Base-by-base conservation (phyloP, 495 filamentous ascomycete genomes). In the Cladorrhinum samala region DNA sequence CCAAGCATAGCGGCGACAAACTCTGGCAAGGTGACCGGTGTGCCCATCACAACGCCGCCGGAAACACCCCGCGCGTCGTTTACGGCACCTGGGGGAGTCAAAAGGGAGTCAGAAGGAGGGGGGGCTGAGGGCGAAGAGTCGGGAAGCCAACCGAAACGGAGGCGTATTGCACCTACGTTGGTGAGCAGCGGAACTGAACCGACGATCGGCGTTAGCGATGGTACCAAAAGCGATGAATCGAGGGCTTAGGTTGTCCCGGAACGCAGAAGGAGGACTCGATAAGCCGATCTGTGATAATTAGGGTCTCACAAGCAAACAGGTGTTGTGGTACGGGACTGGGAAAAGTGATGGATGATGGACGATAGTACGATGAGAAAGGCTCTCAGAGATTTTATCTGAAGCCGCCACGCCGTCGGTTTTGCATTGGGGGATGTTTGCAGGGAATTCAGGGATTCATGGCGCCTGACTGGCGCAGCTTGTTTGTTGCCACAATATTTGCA, bases 141-240 rank as follows among this genome's bases (percentile, higher is more conserved):
- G 1, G 65, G 54, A 1, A 72, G 71, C 37, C 74, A 77, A 46
- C 55, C 68, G 1, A 95, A 95, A 73, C 87, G 83, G 68, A 76
- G 89, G 57, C 80, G 89, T 47, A 82, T 94, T 53, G 87, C 87
- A 13, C 89, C 88, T 6, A 92, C 88, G 0, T 74, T 82, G 4
- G 74, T 93, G 14, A 64, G 54, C 41, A 50, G 42, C 42, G 55
- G 53, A 16, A 19, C 25, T 37, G 24, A 30, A 27, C 24, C 46
- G 21, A 38, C 17, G 30, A 52, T 37, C 23, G 47, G 21, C 19
- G 27, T 25, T 17, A 17, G 36, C 17, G 23, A 46, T 37, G 41
- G 39, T 7, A 55, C 30, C 14, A 37, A 19, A 20, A 53, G 43
- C 19, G 59, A 65, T 2, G 53, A 47, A n/a, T 6, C 59, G 3